Percentiles rank a stretch among this genome's conserved stretches.
Evolutionary conservation across 2,329 filamentous ascomycete species (phyloP).

Genomic region (Fonsecaea erecta): DNA sequence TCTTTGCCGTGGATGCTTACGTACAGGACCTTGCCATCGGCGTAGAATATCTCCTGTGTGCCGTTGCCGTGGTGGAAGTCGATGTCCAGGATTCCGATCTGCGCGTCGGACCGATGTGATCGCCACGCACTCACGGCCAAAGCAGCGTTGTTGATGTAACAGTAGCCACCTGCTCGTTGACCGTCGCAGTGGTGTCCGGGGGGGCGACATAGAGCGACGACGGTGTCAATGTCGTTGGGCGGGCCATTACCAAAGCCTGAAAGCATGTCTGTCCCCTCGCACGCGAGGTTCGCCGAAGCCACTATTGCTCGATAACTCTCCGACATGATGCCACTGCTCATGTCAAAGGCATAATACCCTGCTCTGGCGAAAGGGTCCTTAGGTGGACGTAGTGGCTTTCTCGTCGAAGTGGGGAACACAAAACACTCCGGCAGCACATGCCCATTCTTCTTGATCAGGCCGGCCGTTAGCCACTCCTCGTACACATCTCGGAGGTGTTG

Average conservation of each 20-base stretch:
- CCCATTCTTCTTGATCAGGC: slow-evolving; percentile 31
- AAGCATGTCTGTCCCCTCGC: slow-evolving; percentile 33
- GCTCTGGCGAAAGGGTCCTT: slow-evolving; percentile 36
- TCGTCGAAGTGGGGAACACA: slow-evolving; percentile 25
- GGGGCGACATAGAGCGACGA: slow-evolving; percentile 36
- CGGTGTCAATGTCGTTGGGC: slow-evolving; percentile 28
- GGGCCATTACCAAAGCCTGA: slow-evolving; percentile 6
- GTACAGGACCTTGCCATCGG: slow-evolving; percentile 40
- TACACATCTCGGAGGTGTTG: slow-evolving; percentile 33
- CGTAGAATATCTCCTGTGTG: slow-evolving; percentile 41
- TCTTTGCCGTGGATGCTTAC: slow-evolving; percentile 44
- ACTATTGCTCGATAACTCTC: slow-evolving; percentile 34
- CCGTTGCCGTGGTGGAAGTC: slow-evolving; percentile 40
- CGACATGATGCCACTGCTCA: slow-evolving; percentile 37
- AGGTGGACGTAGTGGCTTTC: slow-evolving; percentile 29
- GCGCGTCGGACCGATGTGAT: slow-evolving; percentile 16
- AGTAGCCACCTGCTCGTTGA: slow-evolving; percentile 36
- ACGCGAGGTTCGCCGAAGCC: slow-evolving; percentile 37
- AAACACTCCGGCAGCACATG: slow-evolving; percentile 38
- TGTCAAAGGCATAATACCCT: slow-evolving; percentile 38
- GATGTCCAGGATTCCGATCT: slow-evolving; percentile 36
- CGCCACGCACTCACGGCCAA: slow-evolving; percentile 32
- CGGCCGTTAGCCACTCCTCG: slow-evolving; percentile 31
- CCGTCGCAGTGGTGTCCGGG: slow-evolving; percentile 39
- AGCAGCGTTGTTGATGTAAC: slow-evolving; percentile 39